Evolutionary conservation across 1,284 basidiomycete species (phyloP).

Genomic region (Ustilago vetiveriae): DNA sequence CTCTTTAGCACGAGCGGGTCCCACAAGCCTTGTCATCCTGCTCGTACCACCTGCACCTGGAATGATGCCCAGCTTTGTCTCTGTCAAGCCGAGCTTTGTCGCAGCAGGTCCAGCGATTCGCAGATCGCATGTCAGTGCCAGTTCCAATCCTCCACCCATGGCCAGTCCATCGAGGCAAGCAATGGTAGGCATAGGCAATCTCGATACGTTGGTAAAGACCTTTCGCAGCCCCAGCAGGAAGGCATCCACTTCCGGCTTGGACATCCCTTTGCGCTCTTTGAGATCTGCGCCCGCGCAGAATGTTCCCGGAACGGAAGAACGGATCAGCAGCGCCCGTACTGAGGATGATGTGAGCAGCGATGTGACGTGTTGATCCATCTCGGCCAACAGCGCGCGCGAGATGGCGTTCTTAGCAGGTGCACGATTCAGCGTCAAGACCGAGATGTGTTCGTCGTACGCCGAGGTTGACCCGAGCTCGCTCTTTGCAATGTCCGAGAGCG

Average conservation of each 20-base stretch:
- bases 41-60: conserved; percentile 80
- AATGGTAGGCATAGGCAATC: conserved; percentile 84
- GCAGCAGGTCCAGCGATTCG: conserved; percentile 78
- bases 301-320: conserved; percentile 38
- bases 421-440: conserved; percentile 75
- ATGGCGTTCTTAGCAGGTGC: conserved; percentile 90
- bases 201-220: conserved; percentile 79
- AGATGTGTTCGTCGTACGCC: conserved; percentile 58
- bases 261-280: conserved; percentile 80
- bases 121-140: conserved; percentile 86
- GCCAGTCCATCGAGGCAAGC: conserved; percentile 93
- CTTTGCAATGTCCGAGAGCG: conserved; percentile 23
- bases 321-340: conserved; percentile 44
- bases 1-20: conserved; percentile 84
- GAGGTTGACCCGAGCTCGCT: conserved; percentile 21
- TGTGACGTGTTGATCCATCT: conserved; percentile 76
- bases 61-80: conserved; percentile 87
- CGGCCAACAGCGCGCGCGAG: conserved; percentile 76
- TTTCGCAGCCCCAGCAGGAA: conserved; percentile 82
- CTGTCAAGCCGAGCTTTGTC: conserved; percentile 82
- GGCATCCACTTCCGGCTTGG: conserved; percentile 73
- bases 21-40: conserved; percentile 81
- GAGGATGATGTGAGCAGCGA: conserved; percentile 58
- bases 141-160: conserved; percentile 87
- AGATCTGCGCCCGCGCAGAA: conserved; percentile 90